Evolutionary conservation across 2,329 filamentous ascomycete genomes (phyloP).

Genomic region (Clonostachys sp.): DNA sequence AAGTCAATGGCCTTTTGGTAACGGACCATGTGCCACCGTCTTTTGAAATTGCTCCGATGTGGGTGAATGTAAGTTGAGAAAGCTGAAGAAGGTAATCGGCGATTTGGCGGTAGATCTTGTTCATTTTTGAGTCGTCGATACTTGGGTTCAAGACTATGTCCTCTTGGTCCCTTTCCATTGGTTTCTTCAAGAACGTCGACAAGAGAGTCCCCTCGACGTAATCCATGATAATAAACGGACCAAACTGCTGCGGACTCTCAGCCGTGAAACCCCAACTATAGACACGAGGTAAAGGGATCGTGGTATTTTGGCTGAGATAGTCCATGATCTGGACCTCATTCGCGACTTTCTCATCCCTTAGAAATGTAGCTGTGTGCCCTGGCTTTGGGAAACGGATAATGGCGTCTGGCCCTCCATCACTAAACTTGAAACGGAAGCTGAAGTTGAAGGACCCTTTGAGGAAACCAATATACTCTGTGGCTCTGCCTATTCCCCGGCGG

Average conservation of each 20-base stretch:
- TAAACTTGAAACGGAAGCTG: slow-evolving; percentile 12
- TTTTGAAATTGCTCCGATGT: slow-evolving; percentile 26
- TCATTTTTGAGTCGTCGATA: slow-evolving; percentile 10
- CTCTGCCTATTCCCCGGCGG: slow-evolving; percentile 6
- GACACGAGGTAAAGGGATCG: slow-evolving; percentile 19
- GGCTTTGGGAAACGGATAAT: slow-evolving; percentile 18
- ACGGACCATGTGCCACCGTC: slow-evolving; percentile 20
- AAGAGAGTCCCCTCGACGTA: slow-evolving; percentile 16
- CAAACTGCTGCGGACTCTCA: slow-evolving; percentile 19
- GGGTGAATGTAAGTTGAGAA: slow-evolving; percentile 18
- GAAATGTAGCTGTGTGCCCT: slow-evolving; percentile 9
- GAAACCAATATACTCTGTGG: slow-evolving; percentile 11
- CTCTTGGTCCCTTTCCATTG: slow-evolving; percentile 12
- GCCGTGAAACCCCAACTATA: slow-evolving; percentile 15
- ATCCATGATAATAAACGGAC: slow-evolving; percentile 26
- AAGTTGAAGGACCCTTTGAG: slow-evolving; percentile 21
- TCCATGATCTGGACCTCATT: slow-evolving; percentile 19
- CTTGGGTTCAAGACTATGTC: slow-evolving; percentile 9
- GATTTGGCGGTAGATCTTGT: slow-evolving; percentile 14
- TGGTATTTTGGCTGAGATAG: slow-evolving; percentile 17
- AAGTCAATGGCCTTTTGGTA: slow-evolving; percentile 24
- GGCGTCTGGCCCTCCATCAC: slow-evolving; percentile 9
- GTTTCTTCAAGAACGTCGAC: slow-evolving; percentile 12
- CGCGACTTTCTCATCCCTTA: slow-evolving; percentile 21
- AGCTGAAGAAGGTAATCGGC: slow-evolving; percentile 16